A percentile compares a stretch with the other conserved stretches of the same genome.
These are phyloP conservation scores for Corynascus novoguineensis DNA, from an alignment of 495 filamentous ascomycete species.

Conservation along the genomic window DNA sequence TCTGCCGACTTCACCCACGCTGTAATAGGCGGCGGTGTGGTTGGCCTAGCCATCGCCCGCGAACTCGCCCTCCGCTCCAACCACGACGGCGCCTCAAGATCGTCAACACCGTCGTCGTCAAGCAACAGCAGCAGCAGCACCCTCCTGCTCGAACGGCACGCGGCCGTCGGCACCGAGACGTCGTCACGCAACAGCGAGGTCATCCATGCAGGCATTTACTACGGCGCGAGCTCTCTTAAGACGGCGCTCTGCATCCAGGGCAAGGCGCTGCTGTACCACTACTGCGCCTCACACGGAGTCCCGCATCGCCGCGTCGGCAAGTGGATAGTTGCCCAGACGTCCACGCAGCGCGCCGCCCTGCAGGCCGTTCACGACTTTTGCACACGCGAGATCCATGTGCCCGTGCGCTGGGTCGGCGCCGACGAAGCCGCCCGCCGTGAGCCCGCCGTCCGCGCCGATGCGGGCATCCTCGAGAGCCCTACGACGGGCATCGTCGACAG, in stretches of 20 bases:
- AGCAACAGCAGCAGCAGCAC: slow-evolving; percentile 43
- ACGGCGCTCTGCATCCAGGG: slow-evolving; percentile 77
- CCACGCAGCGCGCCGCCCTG: slow-evolving; percentile 59
- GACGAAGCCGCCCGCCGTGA: slow-evolving; percentile 60
- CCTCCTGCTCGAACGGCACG: slow-evolving; percentile 77
- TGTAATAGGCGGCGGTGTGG: slow-evolving; percentile 83
- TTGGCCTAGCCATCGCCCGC: slow-evolving; percentile 84
- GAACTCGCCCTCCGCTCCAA: slow-evolving; percentile 58
- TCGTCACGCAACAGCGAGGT: slow-evolving; percentile 94
- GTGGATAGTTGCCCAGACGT: slow-evolving; percentile 89
- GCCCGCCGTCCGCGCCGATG: slow-evolving; percentile 66
- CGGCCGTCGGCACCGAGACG: slow-evolving; percentile 78
- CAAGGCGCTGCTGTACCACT: slow-evolving; percentile 67
- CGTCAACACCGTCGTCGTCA: no score
- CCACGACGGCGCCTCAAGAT: no score
- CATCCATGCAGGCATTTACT: slow-evolving; percentile 94
- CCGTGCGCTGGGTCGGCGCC: slow-evolving; percentile 60
- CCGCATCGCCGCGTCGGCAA: slow-evolving; percentile 75
- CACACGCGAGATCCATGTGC: slow-evolving; percentile 55
- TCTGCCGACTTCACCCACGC: slow-evolving; percentile 78
- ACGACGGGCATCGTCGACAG: slow-evolving; percentile 89
- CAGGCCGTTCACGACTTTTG: slow-evolving; percentile 63
- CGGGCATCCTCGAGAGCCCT: slow-evolving; percentile 73
- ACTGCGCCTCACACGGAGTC: slow-evolving; percentile 62
- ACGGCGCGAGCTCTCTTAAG: slow-evolving; percentile 70